Percentiles rank a stretch among this genome's conserved stretches.
These are phyloP conservation scores for Stachybotrys elegans DNA, from an alignment of 2,329 filamentous ascomycete genomes.

Conservation along the genomic window DNA sequence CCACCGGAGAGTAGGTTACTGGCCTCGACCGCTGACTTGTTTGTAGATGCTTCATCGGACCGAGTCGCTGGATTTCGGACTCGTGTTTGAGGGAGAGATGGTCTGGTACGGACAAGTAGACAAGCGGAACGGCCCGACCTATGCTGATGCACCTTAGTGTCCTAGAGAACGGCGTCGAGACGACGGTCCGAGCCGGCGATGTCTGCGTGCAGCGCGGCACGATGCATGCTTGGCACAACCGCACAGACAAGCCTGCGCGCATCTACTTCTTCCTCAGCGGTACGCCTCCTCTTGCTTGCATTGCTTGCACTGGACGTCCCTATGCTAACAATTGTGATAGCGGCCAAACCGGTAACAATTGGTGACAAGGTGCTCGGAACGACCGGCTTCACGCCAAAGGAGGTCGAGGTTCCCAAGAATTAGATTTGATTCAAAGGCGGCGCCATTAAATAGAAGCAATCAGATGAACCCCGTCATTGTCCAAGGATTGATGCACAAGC, in stretches of 20 bases:
- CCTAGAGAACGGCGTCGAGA: constrained; percentile 13
- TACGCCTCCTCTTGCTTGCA: constrained; percentile 4
- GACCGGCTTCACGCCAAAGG: background rate
- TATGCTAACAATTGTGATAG: background rate
- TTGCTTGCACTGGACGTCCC: background rate
- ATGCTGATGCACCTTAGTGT: too few species aligned
- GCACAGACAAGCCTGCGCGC: constrained; percentile 11
- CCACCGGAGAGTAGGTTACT: background rate
- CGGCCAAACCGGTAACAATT: background rate
- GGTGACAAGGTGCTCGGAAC: background rate
- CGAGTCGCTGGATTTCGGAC: constrained; percentile 16
- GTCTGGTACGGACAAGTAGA: constrained; percentile 11
- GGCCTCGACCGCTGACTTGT: background rate
- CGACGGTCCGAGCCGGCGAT: constrained; percentile 12
- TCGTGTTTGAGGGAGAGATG: constrained; percentile 12
- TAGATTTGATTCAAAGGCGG: too few species aligned
- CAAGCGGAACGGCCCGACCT: background rate
- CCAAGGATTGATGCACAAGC: too few species aligned
- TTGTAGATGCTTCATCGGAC: constrained; percentile 14
- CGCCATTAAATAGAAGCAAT: too few species aligned
- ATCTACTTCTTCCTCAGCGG: constrained; percentile 13
- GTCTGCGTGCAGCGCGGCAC: constrained; percentile 16
- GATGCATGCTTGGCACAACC: constrained; percentile 15
- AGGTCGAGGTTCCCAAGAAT: too few species aligned
- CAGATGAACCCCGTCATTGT: too few species aligned